Conservation (phyloP, 73 alveolate species). For the Tetrahymena malaccensis region DNA sequence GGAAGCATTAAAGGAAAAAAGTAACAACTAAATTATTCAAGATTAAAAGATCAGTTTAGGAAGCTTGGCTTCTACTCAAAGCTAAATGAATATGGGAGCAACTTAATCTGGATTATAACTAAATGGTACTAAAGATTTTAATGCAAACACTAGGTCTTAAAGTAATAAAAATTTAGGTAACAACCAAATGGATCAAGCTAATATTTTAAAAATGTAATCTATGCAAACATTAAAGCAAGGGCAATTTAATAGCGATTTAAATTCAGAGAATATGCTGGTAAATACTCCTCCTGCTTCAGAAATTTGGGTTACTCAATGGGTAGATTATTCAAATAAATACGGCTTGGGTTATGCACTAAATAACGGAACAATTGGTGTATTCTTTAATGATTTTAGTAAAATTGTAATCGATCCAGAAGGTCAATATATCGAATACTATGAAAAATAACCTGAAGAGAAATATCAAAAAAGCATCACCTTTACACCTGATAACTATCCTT, state of each 20-base stretch:
- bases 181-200: background rate
- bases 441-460: conserved; percentile 61
- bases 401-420: conserved; percentile 75
- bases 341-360: conserved; percentile 78
- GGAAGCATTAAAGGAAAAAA: background rate
- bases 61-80: conserved; percentile 49
- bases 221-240: background rate
- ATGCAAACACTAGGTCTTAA: background rate
- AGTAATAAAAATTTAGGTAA: conserved; percentile 10
- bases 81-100: conserved; percentile 1
- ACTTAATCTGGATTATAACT: background rate
- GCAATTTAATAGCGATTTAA: background rate
- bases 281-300: conserved; percentile 46
- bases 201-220: background rate
- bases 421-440: conserved; percentile 25
- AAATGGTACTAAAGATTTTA: background rate
- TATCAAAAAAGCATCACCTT: conserved; percentile 30
- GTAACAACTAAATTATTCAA: background rate
- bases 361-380: conserved; percentile 78
- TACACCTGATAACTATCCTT: conserved; percentile 42
- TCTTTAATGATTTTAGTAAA: conserved; percentile 73
- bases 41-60: background rate
- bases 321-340: conserved; percentile 76
- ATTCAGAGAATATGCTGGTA: background rate
- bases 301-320: conserved; percentile 78